Evolutionary conservation across 805 yeast species (phyloP).

Genomic region (Pichia nanzhaoensis): DNA sequence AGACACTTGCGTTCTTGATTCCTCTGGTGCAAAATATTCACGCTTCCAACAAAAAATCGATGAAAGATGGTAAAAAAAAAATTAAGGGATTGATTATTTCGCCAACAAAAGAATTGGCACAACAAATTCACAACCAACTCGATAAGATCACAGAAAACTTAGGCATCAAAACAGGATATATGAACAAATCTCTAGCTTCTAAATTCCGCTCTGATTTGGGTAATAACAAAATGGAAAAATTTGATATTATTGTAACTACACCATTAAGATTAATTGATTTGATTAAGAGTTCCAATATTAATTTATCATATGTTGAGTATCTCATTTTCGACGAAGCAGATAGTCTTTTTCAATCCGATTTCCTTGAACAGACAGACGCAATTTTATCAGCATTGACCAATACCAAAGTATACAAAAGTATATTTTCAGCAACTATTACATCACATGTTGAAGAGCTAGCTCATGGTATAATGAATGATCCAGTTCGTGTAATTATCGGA

Average conservation of each 20-base stretch:
- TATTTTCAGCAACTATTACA: slow-evolving; percentile 94
- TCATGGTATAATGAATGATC: slow-evolving; percentile 73
- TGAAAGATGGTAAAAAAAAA: slow-evolving; percentile 35
- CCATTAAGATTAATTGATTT: slow-evolving; percentile 84
- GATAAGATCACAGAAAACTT: slow-evolving; percentile 50
- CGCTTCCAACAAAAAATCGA: slow-evolving; percentile 38
- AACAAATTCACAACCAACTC: slow-evolving; percentile 72
- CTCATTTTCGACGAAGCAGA: slow-evolving; percentile 95
- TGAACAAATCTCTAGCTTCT: slow-evolving; percentile 65
- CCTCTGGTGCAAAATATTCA: slow-evolving; percentile 61
- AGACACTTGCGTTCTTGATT: slow-evolving; percentile 81
- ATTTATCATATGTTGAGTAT: slow-evolving; percentile 60
- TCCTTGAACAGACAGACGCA: slow-evolving; percentile 85
- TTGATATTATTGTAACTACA: slow-evolving; percentile 78
- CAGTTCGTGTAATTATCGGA: slow-evolving; percentile 83
- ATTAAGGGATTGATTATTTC: slow-evolving; percentile 75
- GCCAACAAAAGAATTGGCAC: slow-evolving; percentile 92
- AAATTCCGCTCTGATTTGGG: slow-evolving; percentile 35
- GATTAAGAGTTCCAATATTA: slow-evolving; percentile 53
- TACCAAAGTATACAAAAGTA: slow-evolving; percentile 55
- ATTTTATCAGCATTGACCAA: slow-evolving; percentile 56
- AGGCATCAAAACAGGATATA: slow-evolving; percentile 51
- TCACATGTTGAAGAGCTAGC: slow-evolving; percentile 89
- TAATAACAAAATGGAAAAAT: slow-evolving; percentile 49
- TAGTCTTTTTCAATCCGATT: slow-evolving; percentile 78